Evolutionary conservation across 352 stramenopile genomes (phyloP).

Genomic region (Phytopythium litorale): DNA sequence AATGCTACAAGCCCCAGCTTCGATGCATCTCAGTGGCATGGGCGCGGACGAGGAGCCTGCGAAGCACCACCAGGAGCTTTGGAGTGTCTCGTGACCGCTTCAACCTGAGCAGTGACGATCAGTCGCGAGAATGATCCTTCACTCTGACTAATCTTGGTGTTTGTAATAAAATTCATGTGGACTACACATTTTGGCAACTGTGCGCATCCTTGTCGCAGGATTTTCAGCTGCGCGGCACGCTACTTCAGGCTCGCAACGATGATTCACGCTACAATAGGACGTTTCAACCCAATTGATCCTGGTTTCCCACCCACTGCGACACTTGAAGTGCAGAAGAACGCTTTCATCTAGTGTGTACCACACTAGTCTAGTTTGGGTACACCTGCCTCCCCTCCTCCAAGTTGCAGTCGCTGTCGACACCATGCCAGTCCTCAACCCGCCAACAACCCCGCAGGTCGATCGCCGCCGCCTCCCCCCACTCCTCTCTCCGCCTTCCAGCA

Average conservation of each 20-base stretch:
- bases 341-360: not conserved
- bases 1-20: not conserved
- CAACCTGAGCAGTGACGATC: not conserved
- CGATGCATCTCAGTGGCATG: not conserved
- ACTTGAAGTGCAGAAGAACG: not conserved
- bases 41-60: not conserved
- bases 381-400: not conserved
- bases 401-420: conserved; percentile 1
- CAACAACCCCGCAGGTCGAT: not conserved
- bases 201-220: not conserved
- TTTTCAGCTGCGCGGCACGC: not conserved
- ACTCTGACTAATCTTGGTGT: not conserved
- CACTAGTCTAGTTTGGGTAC: not conserved
- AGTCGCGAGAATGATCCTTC: not conserved
- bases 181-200: not conserved
- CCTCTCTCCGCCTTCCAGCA: not conserved
- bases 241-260: not conserved
- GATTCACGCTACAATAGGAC: not conserved
- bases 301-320: conserved; percentile 2
- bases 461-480: not conserved
- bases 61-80: not conserved
- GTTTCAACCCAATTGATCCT: not conserved
- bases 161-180: not conserved
- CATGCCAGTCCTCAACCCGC: not conserved
- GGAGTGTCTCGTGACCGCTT: not conserved